Evolutionary conservation across 2,329 filamentous ascomycete species (phyloP).

Genomic region (Trichoderma simmonsii): DNA sequence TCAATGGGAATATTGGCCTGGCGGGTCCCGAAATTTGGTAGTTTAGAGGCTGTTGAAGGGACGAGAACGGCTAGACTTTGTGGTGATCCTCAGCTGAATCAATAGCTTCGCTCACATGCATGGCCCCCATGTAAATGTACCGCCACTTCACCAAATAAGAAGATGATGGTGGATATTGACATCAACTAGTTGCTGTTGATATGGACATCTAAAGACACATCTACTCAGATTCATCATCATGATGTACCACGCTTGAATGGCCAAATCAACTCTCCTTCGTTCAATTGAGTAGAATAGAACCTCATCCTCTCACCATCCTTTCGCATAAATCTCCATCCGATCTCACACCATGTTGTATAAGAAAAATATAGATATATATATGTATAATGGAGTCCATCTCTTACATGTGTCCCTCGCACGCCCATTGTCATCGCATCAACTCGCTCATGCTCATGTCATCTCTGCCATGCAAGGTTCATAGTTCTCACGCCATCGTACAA

Average conservation of each 20-base stretch:
- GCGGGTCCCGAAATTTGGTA: background rate
- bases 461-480: conserved; percentile 11
- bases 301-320: background rate
- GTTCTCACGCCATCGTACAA: conserved; percentile 15
- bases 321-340: background rate
- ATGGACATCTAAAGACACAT: background rate
- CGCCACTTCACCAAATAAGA: background rate
- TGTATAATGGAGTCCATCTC: background rate
- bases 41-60: background rate
- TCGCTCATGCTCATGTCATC: conserved; percentile 12
- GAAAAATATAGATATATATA: background rate
- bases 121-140: background rate
- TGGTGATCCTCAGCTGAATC: conserved; percentile 4
- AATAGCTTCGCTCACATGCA: background rate
- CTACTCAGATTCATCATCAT: background rate
- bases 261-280: background rate
- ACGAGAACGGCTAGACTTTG: background rate
- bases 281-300: background rate
- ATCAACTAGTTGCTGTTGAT: background rate
- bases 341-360: background rate
- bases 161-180: background rate
- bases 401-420: conserved; percentile 8
- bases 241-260: no score
- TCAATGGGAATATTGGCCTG: background rate
- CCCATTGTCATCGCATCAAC: background rate